Conservation (phyloP, 495 filamentous ascomycete species). For the Trichocladium uniseriatum region DNA sequence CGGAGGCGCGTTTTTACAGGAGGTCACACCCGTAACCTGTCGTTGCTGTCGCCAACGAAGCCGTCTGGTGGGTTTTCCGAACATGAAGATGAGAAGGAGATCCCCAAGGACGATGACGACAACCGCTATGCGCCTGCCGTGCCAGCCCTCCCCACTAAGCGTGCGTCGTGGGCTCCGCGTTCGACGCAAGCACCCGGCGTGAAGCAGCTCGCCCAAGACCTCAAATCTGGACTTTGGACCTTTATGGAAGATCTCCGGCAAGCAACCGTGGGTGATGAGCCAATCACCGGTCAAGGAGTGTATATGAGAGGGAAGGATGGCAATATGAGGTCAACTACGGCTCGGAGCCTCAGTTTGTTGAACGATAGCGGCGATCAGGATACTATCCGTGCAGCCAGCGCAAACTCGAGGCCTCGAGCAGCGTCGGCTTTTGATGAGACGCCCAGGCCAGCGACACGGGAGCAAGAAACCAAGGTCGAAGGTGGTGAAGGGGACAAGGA, state of each 20-base stretch:
- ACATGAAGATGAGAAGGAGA: constrained; percentile 21
- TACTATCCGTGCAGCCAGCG: constrained; percentile 28
- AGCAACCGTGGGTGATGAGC: constrained; percentile 90
- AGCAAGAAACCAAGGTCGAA: not conserved
- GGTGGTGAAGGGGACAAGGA: not conserved
- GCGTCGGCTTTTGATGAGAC: constrained; percentile 19
- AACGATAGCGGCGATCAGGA: constrained; percentile 25
- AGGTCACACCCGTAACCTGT: constrained; percentile 67
- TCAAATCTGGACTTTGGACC: constrained; percentile 87
- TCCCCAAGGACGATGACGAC: constrained; percentile 9
- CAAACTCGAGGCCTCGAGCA: constrained; percentile 13
- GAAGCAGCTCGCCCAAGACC: constrained; percentile 83
- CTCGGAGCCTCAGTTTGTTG: not conserved
- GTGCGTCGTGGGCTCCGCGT: constrained; percentile 40
- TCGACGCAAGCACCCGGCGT: constrained; percentile 31
- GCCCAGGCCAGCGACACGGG: not conserved
- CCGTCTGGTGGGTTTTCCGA: constrained; percentile 18
- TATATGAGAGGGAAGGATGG: constrained; percentile 27
- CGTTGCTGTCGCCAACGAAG: constrained; percentile 64
- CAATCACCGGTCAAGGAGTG: constrained; percentile 48
- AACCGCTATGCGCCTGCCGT: constrained; percentile 14
- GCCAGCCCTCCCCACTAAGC: constrained; percentile 28
- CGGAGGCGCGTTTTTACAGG: constrained; percentile 44
- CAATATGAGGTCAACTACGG: constrained; percentile 32
- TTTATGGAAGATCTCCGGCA: constrained; percentile 94